Base-by-base conservation (phyloP, 306 rosid genomes). In the Acacia confusa region DNA sequence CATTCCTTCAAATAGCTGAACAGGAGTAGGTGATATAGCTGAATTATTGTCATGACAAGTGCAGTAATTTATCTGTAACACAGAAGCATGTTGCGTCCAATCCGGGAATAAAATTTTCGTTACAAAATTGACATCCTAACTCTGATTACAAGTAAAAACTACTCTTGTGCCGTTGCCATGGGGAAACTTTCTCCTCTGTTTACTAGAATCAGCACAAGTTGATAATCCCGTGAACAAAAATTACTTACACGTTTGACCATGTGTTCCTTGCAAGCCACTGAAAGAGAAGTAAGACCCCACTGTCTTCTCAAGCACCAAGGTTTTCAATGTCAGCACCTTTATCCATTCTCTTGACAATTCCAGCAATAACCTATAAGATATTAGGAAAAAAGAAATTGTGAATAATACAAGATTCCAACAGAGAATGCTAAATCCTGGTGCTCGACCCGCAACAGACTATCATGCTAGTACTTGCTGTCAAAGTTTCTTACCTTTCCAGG, bases 341-440 rank as follows among this genome's bases (percentile, higher is more conserved):
- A 81, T 95, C 90, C 86, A 91, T 43, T 94, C 98, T 96, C 90
- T 93, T 96, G 20, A 92, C 85, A 70, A 94, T 93, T 69, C 99
- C 99, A 30, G 98, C 97, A 66, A 95, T 93, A 60, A 96, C 98
- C 98, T 96, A 90, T 83, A 80, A 61, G 17, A 69, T 43, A 66
- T 52, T 16, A 78, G 43, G 3, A 50, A 4, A 57, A 53, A 53
- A 71, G 48, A 52, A 60, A 36, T 24, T 11, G 53, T 40, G 80
- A 47, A 61, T 50, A 30, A 71, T 50, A 47, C 47, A 79, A 22
- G 66, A 15, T 68, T 71, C 2, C n/a, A 0, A 7, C 14, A 55
- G 19, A 17, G 41, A 40, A 25, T 6, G 75, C 13, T 24, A 43
- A 50, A 10, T 52, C 44, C 40, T 78, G 52, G 48, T 43, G 55